Conservation (phyloP, 108 stramenopile genomes). For the Licmophora abbreviata region DNA sequence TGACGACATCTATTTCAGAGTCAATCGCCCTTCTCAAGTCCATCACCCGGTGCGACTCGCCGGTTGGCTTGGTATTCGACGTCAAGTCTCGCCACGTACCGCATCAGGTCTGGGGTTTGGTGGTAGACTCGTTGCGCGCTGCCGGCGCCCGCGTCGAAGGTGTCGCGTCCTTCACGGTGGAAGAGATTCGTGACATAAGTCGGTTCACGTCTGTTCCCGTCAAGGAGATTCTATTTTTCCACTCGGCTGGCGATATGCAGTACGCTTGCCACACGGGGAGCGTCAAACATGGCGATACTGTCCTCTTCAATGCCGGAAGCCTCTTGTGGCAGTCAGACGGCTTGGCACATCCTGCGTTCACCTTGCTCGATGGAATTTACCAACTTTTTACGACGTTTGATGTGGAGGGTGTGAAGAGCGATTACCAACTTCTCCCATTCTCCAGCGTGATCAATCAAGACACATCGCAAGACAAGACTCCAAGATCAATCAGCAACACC, state of each 20-base stretch:
- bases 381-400: slow-evolving; percentile 32
- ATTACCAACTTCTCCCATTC: slow-evolving; percentile 57
- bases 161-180: slow-evolving; percentile 59
- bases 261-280: slow-evolving; percentile 58
- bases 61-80: slow-evolving; percentile 69
- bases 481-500: slow-evolving; percentile 2
- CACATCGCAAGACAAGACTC: slow-evolving; percentile 16
- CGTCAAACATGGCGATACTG: slow-evolving; percentile 55
- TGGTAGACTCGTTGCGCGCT: slow-evolving; percentile 51
- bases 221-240: slow-evolving; percentile 68
- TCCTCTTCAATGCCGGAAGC: slow-evolving; percentile 83
- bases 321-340: slow-evolving; percentile 41
- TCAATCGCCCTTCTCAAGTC: slow-evolving; percentile 41
- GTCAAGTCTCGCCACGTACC: slow-evolving; percentile 82
- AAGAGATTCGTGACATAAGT: slow-evolving; percentile 69
- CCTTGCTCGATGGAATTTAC: neutral
- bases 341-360: neutral
- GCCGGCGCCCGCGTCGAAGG: slow-evolving; percentile 70
- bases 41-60: slow-evolving; percentile 43
- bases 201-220: slow-evolving; percentile 33
- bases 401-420: slow-evolving; percentile 33
- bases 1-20: slow-evolving; percentile 46
- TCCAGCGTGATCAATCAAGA: slow-evolving; percentile 12
- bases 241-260: slow-evolving; percentile 79
- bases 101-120: slow-evolving; percentile 56